phyloP scores from a whole-genome alignment of 331 rosid species.

The Rhamnella rubrinervis region DNA sequence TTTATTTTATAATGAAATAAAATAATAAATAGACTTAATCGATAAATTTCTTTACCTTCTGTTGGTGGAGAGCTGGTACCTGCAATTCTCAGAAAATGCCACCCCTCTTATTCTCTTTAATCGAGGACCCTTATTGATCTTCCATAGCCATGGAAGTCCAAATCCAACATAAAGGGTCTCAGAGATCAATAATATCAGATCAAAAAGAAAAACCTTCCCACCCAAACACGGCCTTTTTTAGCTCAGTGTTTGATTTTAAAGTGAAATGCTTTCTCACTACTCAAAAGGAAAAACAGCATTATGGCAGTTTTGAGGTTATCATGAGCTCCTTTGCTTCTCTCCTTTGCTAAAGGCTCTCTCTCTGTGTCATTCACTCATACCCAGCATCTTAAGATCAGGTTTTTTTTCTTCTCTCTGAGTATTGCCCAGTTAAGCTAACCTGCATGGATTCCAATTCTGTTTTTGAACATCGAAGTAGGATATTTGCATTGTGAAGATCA shows the following conservation, averaged over 20 bases:
- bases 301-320: slow-evolving; percentile 33
- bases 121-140: slow-evolving; percentile 64
- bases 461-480: neutral
- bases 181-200: slow-evolving; percentile 29
- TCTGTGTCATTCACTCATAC: slow-evolving; percentile 25
- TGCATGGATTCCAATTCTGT: slow-evolving; percentile 9
- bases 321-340: slow-evolving; percentile 29
- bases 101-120: slow-evolving; percentile 75
- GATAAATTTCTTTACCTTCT: slow-evolving; percentile 11
- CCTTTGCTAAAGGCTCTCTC: slow-evolving; percentile 32
- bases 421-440: slow-evolving; percentile 25
- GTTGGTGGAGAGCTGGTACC: slow-evolving; percentile 40
- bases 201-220: slow-evolving; percentile 17
- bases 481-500: slow-evolving; percentile 35
- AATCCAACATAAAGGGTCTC: slow-evolving; percentile 23
- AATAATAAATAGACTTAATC: neutral
- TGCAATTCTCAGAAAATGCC: slow-evolving; percentile 62
- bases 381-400: slow-evolving; percentile 48
- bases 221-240: slow-evolving; percentile 18
- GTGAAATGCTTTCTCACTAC: slow-evolving; percentile 24
- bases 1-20: neutral
- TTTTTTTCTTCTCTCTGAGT: slow-evolving; percentile 28
- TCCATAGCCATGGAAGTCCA: slow-evolving; percentile 57
- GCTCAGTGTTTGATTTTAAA: slow-evolving; percentile 25
- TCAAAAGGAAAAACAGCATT: slow-evolving; percentile 20